These are phyloP conservation scores for Periconia digitata DNA, from an alignment of 2,329 filamentous ascomycete species.

Conservation along the genomic window DNA sequence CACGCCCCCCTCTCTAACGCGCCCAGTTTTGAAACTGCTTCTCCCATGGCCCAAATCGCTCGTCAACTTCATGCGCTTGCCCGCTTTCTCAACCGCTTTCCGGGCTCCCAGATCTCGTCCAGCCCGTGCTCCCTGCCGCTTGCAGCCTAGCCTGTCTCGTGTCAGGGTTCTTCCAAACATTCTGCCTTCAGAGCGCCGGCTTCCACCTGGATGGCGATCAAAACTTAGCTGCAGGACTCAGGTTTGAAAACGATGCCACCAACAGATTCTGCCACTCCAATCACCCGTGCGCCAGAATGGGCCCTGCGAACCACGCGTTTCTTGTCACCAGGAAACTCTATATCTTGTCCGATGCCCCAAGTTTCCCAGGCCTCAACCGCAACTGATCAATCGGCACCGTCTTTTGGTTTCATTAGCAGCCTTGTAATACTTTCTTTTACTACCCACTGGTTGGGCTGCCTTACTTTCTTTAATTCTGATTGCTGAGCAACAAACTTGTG, in stretches of 20 bases:
- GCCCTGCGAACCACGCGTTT: conserved; percentile 31
- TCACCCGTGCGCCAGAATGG: conserved; percentile 35
- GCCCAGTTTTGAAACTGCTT: conserved; percentile 45
- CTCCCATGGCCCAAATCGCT: conserved; percentile 30
- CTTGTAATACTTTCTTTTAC: conserved; percentile 51
- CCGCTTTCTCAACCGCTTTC: conserved; percentile 21
- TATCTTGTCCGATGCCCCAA: conserved; percentile 40
- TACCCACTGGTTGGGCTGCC: conserved; percentile 58
- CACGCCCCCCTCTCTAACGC: conserved; percentile 39
- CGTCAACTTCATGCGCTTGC: conserved; percentile 31
- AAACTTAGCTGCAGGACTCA: conserved; percentile 38
- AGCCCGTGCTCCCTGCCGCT: conserved; percentile 28
- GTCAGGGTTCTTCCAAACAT: conserved; percentile 43
- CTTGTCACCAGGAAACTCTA: conserved; percentile 34
- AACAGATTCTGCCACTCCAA: conserved; percentile 44
- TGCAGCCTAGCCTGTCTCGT: conserved; percentile 42
- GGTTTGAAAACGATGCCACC: conserved; percentile 48
- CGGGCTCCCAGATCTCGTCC: conserved; percentile 30
- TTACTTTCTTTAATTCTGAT: conserved; percentile 54
- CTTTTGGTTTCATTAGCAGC: conserved; percentile 44
- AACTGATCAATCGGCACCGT: conserved; percentile 42
- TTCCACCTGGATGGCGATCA: conserved; percentile 39
- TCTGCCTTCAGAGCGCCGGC: conserved; percentile 30
- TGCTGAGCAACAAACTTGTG: conserved; percentile 45
- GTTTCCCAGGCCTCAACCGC: conserved; percentile 41